These are phyloP conservation scores for Brassica rapa DNA, from an alignment of 345 rosid genomes.

Conservation along the genomic window DNA sequence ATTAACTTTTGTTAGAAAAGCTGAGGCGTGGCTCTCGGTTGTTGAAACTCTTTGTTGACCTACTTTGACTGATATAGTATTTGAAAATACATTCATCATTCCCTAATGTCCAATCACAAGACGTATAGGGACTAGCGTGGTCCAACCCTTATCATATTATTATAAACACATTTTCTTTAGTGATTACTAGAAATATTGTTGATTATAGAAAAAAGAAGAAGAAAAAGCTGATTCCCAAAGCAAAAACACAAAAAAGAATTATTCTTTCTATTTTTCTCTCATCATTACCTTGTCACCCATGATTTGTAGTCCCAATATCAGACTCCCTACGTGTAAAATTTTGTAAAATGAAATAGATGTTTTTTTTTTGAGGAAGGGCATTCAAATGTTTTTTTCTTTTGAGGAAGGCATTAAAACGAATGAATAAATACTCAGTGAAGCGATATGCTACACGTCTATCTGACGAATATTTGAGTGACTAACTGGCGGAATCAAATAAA, in stretches of 20 bases:
- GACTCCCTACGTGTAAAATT: neutral
- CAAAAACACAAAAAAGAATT: constrained; percentile 1
- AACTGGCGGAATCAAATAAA: constrained; percentile 11
- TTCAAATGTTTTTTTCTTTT: too few relatives aligned
- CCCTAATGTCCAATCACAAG: constrained; percentile 38
- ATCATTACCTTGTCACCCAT: constrained; percentile 35
- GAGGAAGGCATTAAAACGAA: too few relatives aligned
- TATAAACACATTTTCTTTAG: constrained; percentile 27
- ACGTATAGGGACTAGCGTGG: constrained; percentile 33
- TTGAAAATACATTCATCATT: constrained; percentile 29
- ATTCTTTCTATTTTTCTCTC: constrained; percentile 26
- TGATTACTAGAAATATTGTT: constrained; percentile 18
- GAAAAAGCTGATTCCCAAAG: constrained; percentile 33
- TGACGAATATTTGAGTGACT: constrained; percentile 7
- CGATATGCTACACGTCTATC: constrained; percentile 14
- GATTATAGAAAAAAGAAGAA: neutral
- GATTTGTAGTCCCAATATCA: constrained; percentile 10
- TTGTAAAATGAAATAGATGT: neutral
- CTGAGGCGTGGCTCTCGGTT: constrained; percentile 39
- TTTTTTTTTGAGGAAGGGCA: too few relatives aligned
- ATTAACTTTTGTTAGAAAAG: constrained; percentile 10
- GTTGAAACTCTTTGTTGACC: constrained; percentile 38
- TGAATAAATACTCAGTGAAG: neutral
- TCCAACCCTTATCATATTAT: constrained; percentile 38
- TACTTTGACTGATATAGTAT: constrained; percentile 38